Evolutionary conservation across 2,329 filamentous ascomycete species (phyloP).

Genomic region (Stagonosporopsis chrysanthemi): DNA sequence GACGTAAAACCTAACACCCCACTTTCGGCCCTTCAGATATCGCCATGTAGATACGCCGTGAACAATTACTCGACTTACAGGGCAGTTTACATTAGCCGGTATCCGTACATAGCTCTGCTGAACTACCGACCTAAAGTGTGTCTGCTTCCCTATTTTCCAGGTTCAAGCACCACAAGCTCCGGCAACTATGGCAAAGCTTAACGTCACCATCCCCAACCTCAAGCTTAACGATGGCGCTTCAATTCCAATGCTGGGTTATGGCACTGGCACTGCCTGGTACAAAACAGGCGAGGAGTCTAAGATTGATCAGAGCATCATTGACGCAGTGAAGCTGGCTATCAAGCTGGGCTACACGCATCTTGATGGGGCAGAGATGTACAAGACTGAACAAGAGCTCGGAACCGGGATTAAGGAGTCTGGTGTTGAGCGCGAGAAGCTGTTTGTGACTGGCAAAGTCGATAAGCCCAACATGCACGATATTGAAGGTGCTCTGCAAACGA

Average conservation of each 20-base stretch:
- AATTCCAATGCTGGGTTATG: conserved; percentile 76
- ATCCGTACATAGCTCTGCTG: not conserved
- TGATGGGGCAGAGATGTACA: conserved; percentile 73
- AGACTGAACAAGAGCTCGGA: conserved; percentile 60
- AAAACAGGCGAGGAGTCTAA: conserved; percentile 57
- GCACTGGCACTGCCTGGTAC: conserved; percentile 74
- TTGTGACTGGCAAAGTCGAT: conserved; percentile 64
- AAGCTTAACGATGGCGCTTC: conserved; percentile 77
- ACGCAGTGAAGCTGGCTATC: conserved; percentile 68
- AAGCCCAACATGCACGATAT: conserved; percentile 61
- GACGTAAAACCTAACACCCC: conserved; percentile 17
- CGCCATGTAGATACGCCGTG: not conserved
- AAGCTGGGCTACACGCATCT: conserved; percentile 74
- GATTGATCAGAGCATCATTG: conserved; percentile 65
- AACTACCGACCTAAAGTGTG: not conserved
- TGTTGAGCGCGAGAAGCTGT: conserved; percentile 57
- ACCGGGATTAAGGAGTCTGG: conserved; percentile 56
- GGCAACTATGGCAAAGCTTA: conserved; percentile 51
- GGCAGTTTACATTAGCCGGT: not conserved
- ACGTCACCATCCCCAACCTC: conserved; percentile 63
- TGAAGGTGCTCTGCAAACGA: conserved; percentile 61
- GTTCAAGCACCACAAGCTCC: not conserved
- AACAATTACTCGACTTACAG: not conserved
- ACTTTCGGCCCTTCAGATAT: conserved; percentile 11
- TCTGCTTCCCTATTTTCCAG: not conserved